Base-by-base conservation (phyloP, 2,329 filamentous ascomycete species). In the Aureobasidium sp. region DNA sequence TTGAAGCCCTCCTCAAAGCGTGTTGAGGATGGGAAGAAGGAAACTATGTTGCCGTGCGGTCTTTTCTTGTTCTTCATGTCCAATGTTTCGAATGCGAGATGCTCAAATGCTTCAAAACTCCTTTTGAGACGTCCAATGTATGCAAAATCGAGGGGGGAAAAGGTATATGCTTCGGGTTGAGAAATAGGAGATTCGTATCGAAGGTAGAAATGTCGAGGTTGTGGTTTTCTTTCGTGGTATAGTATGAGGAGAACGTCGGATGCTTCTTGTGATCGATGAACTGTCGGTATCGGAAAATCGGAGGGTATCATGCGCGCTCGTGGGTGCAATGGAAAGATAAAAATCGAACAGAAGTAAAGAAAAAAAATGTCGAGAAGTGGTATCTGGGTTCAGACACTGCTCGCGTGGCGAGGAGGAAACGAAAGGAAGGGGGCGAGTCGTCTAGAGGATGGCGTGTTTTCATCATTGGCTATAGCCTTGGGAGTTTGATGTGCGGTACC, bases 301-400 rank as follows among this genome's bases (percentile, higher is more conserved):
- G 23, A 21, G 51, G 51, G 51, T 55, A 55, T 55, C 55, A 58
- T 38, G 43, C 55, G 43, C 43, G 55, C 55, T 47, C 33, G 33
- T 33, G 33, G 27, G 55, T 58, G 43, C 35, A 49, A 47, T 9
- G 55, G n/a, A 47, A 46, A 45, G 23, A 46, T 21, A 17, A 37
- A n/a, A 46, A 35, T 57, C 40, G 53, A 35, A 55, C 15, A 27
- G 15, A 29, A 10, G n/a, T 13, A 37, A 37, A 46, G 29, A 55
- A 55, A 51, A 25, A n/a, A n/a, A n/a, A n/a, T n/a, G 19, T 19
- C 27, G 40, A 57, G 33, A 45, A 46, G 17, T 25, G 38, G 27
- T 43, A 25, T 21, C 37, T 31, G 23, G 10, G 19, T 27, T 46
- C 19, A 35, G 47, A 40, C 35, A 40, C 17, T 23, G 47, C 23